Evolutionary conservation across 257 asterid species (phyloP).

Genomic region (Cordia subcordata): DNA sequence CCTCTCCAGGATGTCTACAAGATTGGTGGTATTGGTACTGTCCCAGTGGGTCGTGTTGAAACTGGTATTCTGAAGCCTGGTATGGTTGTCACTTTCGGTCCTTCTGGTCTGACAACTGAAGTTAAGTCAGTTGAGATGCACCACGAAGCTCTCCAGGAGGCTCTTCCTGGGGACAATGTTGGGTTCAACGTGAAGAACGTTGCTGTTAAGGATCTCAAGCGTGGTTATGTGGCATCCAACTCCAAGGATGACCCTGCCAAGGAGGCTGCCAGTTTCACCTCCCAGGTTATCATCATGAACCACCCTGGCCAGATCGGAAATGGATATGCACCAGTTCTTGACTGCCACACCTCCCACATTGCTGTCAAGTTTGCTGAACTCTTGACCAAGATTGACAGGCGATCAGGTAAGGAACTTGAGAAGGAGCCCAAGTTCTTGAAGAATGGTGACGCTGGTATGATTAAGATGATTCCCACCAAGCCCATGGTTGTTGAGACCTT

Average conservation of each 20-base stretch:
- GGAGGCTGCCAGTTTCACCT: constrained; percentile 52
- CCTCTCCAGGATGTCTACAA: constrained; percentile 54
- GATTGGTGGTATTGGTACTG: constrained; percentile 47
- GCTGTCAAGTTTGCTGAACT: constrained; percentile 59
- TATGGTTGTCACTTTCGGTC: constrained; percentile 16
- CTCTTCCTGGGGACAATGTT: constrained; percentile 46
- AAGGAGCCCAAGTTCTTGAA: constrained; percentile 68
- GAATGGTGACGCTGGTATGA: constrained; percentile 53
- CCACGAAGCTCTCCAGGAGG: constrained; percentile 40
- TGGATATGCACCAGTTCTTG: constrained; percentile 65
- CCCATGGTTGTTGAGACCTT: constrained; percentile 54
- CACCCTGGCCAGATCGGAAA: constrained; percentile 69
- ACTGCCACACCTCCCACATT: constrained; percentile 65
- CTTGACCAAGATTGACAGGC: constrained; percentile 47
- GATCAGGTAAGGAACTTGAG: constrained; percentile 55
- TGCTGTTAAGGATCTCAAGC: constrained; percentile 60
- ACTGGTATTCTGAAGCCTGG: constrained; percentile 21
- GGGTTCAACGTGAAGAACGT: constrained; percentile 62
- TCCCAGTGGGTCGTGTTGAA: constrained; percentile 39
- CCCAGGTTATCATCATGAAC: constrained; percentile 70
- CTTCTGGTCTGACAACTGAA: constrained; percentile 17
- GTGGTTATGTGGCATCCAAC: constrained; percentile 58
- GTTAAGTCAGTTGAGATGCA: constrained; percentile 47
- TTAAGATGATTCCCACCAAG: constrained; percentile 52
- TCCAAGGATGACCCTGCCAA: constrained; percentile 60